phyloP scores from a whole-genome alignment of 768 basidiomycete species.

The Trametes meyenii region DNA sequence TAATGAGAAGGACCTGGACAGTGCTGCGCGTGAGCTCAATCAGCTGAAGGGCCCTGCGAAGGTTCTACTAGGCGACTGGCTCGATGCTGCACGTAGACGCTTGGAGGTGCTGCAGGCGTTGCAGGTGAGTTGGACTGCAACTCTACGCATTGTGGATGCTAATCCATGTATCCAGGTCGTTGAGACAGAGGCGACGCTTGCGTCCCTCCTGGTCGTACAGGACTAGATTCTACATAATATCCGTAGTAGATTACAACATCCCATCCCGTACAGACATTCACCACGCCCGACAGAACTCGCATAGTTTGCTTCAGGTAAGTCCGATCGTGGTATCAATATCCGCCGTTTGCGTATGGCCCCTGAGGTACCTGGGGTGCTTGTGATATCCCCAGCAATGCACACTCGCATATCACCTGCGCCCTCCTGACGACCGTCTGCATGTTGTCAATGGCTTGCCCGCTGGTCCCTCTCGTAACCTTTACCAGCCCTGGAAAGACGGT shows the following conservation, averaged over 20 bases:
- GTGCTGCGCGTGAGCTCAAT: constrained; percentile 88
- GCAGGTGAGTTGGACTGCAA: constrained; percentile 52
- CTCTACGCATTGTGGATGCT: constrained; percentile 7
- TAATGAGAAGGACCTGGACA: constrained; percentile 91
- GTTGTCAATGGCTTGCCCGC: constrained; percentile 46
- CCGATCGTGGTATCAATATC: not conserved
- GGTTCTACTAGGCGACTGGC: constrained; percentile 80
- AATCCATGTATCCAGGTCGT: constrained; percentile 57
- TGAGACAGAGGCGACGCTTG: constrained; percentile 81
- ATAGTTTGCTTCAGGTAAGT: not conserved
- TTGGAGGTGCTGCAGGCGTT: constrained; percentile 92
- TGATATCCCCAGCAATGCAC: constrained; percentile 49
- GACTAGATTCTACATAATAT: constrained; percentile 30
- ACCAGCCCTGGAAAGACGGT: constrained; percentile 89
- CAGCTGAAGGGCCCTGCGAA: constrained; percentile 84
- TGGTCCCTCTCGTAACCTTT: constrained; percentile 61
- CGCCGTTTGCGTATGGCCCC: not conserved
- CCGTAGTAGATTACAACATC: constrained; percentile 19
- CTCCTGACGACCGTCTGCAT: constrained; percentile 76
- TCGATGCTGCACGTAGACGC: constrained; percentile 83
- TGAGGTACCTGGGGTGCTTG: not conserved
- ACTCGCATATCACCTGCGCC: constrained; percentile 88
- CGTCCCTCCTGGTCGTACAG: constrained; percentile 67
- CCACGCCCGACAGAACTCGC: not conserved
- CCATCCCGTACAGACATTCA: constrained; percentile 13